Evolutionary conservation across 768 basidiomycete genomes (phyloP), one percentile per base, ranked within the genome.

Genomic region (Termitomyces sp.): DNA sequence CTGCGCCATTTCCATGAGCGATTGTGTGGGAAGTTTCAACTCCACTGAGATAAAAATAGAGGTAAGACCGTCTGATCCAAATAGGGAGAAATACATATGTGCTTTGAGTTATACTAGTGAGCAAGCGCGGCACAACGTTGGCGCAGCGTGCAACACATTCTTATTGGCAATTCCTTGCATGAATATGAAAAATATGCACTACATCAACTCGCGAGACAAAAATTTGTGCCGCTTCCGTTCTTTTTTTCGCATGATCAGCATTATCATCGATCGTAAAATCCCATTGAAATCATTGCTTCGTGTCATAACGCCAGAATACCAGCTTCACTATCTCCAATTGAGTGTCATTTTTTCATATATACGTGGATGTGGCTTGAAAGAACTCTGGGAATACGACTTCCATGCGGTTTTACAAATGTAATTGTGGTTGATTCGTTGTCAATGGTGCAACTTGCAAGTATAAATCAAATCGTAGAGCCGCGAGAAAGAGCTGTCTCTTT

Each of bases 21-120:
- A 52, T 52, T 42, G 51, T 52, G 51, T n/a, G 51, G 51, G 51
- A 52, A 52, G 49, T 39, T 29, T 11, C 46, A 35, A 25, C 33
- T 48, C 38, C 38, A 50, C 27, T 35, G 3, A 52, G 41, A 56
- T 56, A 52, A 56, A 52, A 56, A 56, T 56, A 56, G 54, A 52
- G 32, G 11, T 15, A 32, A 5, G 2, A 43, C 12, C 22, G 22
- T 25, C 6, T n/a, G 20, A 11, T 29, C 15, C 43, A 41, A 23
- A 13, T 18, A 20, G 12, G 18, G 5, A 23, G 11, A 41, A 41
- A 20, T 20, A 12, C 13, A 12, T 38, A n/a, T n/a, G n/a, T 18
- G 36, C 20, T 15, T 47, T 35, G 33, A 33, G 32, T 47, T 47
- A 31, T n/a, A n/a, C n/a, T n/a, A n/a, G n/a, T n/a, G n/a, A n/a